Conservation (phyloP, 2,329 filamentous ascomycete species). For the Tolypocladium tropicale region DNA sequence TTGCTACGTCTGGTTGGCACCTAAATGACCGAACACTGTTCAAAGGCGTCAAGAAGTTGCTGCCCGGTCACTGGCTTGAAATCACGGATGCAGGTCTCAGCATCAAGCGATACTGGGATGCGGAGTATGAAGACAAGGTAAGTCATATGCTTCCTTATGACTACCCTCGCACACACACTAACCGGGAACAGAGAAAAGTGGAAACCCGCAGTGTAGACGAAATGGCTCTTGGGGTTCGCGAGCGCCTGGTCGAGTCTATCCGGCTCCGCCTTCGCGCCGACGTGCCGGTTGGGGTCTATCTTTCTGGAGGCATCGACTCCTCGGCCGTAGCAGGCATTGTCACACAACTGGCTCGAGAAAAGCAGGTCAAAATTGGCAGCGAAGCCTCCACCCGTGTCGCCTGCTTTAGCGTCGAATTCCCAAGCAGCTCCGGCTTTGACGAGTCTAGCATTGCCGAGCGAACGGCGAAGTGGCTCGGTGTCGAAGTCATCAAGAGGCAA, state of each 20-base stretch:
- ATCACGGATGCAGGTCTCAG: slow-evolving; percentile 24
- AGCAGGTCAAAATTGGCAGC: slow-evolving; percentile 34
- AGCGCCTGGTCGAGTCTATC: slow-evolving; percentile 39
- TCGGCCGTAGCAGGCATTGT: slow-evolving; percentile 47
- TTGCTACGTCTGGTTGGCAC: slow-evolving; percentile 32
- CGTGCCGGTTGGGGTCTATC: slow-evolving; percentile 45
- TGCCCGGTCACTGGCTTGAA: slow-evolving; percentile 33
- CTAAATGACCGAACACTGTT: slow-evolving; percentile 37
- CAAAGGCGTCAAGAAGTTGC: slow-evolving; percentile 31
- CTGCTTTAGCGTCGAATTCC: slow-evolving; percentile 42
- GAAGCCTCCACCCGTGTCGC: slow-evolving; percentile 17
- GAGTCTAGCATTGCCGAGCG: slow-evolving; percentile 28
- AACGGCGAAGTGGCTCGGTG: slow-evolving; percentile 21
- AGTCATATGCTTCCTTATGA: background rate
- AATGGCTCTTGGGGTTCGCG: slow-evolving; percentile 37
- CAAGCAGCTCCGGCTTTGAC: slow-evolving; percentile 35
- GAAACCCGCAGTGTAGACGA: slow-evolving; percentile 37
- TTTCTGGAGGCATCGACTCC: slow-evolving; percentile 48
- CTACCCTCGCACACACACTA: too few relatives aligned
- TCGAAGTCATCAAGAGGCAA: slow-evolving; percentile 13
- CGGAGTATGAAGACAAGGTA: slow-evolving; percentile 41
- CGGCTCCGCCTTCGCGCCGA: slow-evolving; percentile 44
- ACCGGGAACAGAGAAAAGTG: slow-evolving; percentile 13
- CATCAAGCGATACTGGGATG: slow-evolving; percentile 42
- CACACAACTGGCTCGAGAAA: slow-evolving; percentile 34